Evolutionary conservation across 805 yeast species (phyloP).

Genomic region (Barnettozyma vustinii): DNA sequence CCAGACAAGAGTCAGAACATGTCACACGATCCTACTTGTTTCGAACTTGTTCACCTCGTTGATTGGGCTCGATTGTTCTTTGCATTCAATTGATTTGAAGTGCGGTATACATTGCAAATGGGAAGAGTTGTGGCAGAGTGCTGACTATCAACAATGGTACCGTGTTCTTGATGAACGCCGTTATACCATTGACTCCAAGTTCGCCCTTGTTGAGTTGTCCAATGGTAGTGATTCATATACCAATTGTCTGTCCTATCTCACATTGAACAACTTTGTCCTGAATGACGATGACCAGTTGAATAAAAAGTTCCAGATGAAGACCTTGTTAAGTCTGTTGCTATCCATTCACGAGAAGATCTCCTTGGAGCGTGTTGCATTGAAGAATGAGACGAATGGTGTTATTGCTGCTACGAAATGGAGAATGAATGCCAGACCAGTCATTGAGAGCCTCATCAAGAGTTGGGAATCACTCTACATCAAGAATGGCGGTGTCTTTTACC

Average conservation of each 20-base stretch:
- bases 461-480: conserved; percentile 64
- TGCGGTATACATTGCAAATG: conserved; percentile 62
- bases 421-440: conserved; percentile 51
- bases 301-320: conserved; percentile 40
- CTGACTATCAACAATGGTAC: conserved; percentile 47
- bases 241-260: conserved; percentile 41
- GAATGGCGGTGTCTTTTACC: conserved; percentile 57
- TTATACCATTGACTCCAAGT: conserved; percentile 46
- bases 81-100: conserved; percentile 43
- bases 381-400: conserved; percentile 32
- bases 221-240: conserved; percentile 46
- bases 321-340: conserved; percentile 51
- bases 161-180: conserved; percentile 30
- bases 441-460: conserved; percentile 51
- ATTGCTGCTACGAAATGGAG: conserved; percentile 60
- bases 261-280: conserved; percentile 35
- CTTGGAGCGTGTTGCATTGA: conserved; percentile 38
- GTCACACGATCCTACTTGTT: conserved; percentile 58
- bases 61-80: conserved; percentile 38
- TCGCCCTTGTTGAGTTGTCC: conserved; percentile 48
- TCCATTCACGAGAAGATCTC: conserved; percentile 65
- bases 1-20: conserved; percentile 74
- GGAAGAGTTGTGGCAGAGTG: conserved; percentile 57
- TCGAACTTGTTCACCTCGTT: conserved; percentile 50
- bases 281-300: conserved; percentile 28